Evolutionary conservation across 2,329 filamentous ascomycete species (phyloP), one percentile per base, ranked within the genome.

Genomic region (Colletotrichum nymphaeae): DNA sequence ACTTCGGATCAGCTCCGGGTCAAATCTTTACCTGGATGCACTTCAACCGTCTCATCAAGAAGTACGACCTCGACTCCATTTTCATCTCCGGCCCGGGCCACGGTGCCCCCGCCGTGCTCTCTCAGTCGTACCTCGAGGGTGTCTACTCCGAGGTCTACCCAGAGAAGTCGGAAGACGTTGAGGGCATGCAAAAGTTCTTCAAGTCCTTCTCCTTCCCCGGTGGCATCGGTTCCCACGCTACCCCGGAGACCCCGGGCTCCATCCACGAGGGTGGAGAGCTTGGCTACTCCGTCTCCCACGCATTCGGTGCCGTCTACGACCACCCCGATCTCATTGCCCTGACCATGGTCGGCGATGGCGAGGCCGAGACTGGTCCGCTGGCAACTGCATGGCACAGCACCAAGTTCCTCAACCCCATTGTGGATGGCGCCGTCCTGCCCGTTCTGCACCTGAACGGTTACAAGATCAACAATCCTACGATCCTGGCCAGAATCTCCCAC

Each of bases 201-300:
- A 95, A 94, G 84, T 90, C 93, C 76, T 95, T 95, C 84, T 95
- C 93, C 1, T 95, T 95, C 83, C 93, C 93, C 0, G 93, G 93
- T 22, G 93, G 93, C 67, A 92, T 95, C 77, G 93, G 93, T 67
- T 93, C 91, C 24, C 93, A 95, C 80, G 93, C 93, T 68, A 95
- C 93, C 1, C 93, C 93, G 1, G 93, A 95, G 83, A 95, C 93
- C 0, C 93, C 93, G 0, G 93, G 93, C 59, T 93, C 90, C 78
- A 87, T 94, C 75, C 93, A 95, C 80, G 93, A 95, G 81, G 93
- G 93, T 78, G 93, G 93, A 74, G 93, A 95, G 83, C 88, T 95
- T 26, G 93, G 93, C n/a, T 95, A 95, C 81, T 92, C 93, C 9
- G 88, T 95, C 76, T 94, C 93, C 0, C 93, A 95, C 78, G 93